Base-by-base conservation (phyloP, 2,329 filamentous ascomycete genomes). In the Fusarium succisae region DNA sequence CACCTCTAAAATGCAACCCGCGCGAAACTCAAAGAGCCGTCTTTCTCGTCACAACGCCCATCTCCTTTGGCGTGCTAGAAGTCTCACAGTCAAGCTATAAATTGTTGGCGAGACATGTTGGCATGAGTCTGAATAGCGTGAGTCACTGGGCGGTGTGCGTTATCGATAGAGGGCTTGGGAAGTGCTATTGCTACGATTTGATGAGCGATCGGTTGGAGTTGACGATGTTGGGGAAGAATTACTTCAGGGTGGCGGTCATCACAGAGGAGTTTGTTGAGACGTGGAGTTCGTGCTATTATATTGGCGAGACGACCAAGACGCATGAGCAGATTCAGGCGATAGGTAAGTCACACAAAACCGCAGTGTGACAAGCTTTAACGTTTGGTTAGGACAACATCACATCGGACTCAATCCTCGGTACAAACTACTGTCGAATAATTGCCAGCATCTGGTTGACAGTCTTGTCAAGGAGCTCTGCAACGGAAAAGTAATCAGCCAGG, bases 121-220 rank as follows among this genome's bases (percentile, higher is more conserved):
- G 76, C 0, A 78, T 78, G 76, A 78, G 75, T 13, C 58, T 78
- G 5, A 76, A 75, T 8, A 78, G 76, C 10, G 76, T 78, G 9
- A 78, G 76, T 54, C 76, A 78, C 11, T 78, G 76, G 76, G 76
- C 76, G 4, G 70, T 78, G 1, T 78, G 76, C 28, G 76, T 78
- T 8, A 72, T 78, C 3, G 75, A 77, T 32, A 64, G 76, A 14
- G 73, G 68, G 8, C 63, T 78, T 3, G 73, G 64, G 2, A 55
- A 65, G 2, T 73, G 69, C 30, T 78, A 76, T 37, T 78, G 75
- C 51, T 78, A 78, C 18, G 76, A 78, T 50, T 56, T 78, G 17
- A 78, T 78, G 76, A 78, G 76, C 12, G 76, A 78, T 47, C 69
- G 76, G 6, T 10, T 78, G 26, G 76, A 78, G 47, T 62, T 78